Evolutionary conservation across 2,329 filamentous ascomycete genomes (phyloP).

Genomic region (Aureobasidium uvarum): DNA sequence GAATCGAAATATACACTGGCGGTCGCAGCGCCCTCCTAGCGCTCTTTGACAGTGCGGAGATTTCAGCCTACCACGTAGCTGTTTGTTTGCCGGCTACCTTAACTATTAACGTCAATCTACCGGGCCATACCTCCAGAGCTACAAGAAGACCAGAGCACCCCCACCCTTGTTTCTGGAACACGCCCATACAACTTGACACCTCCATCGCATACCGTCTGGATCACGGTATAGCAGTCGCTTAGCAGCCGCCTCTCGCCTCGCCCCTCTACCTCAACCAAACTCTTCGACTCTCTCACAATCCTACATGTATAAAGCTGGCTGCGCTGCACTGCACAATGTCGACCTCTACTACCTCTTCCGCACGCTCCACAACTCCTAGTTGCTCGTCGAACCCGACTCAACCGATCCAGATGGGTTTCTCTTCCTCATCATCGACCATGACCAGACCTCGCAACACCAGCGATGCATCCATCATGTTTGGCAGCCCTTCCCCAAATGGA

Average conservation of each 20-base stretch:
- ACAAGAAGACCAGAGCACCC: slow-evolving; percentile 25
- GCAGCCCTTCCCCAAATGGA: slow-evolving; percentile 20
- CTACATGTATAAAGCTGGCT: slow-evolving; percentile 24
- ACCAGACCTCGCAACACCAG: slow-evolving; percentile 28
- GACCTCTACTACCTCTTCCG: slow-evolving; percentile 28
- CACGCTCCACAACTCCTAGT: slow-evolving; percentile 28
- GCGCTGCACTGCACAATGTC: slow-evolving; percentile 29
- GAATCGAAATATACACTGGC: slow-evolving; percentile 12
- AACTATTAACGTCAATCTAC: slow-evolving; percentile 22
- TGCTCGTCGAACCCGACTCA: slow-evolving; percentile 28
- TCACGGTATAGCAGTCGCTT: slow-evolving; percentile 23
- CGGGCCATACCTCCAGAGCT: slow-evolving; percentile 4
- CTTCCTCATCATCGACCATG: slow-evolving; percentile 21
- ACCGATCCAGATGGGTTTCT: slow-evolving; percentile 30
- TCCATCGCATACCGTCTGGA: slow-evolving; percentile 22
- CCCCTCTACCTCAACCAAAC: slow-evolving; percentile 15
- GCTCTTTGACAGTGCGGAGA: slow-evolving; percentile 16
- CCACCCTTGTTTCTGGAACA: slow-evolving; percentile 20
- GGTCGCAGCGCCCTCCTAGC: slow-evolving; percentile 21
- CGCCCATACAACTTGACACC: slow-evolving; percentile 14
- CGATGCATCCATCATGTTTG: slow-evolving; percentile 24
- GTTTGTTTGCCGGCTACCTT: slow-evolving; percentile 24
- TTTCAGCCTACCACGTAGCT: slow-evolving; percentile 24
- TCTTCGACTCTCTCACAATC: background rate
- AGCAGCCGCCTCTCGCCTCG: slow-evolving; percentile 19